phyloP scores from a whole-genome alignment of 257 asterid genomes.

The Echium plantagineum region DNA sequence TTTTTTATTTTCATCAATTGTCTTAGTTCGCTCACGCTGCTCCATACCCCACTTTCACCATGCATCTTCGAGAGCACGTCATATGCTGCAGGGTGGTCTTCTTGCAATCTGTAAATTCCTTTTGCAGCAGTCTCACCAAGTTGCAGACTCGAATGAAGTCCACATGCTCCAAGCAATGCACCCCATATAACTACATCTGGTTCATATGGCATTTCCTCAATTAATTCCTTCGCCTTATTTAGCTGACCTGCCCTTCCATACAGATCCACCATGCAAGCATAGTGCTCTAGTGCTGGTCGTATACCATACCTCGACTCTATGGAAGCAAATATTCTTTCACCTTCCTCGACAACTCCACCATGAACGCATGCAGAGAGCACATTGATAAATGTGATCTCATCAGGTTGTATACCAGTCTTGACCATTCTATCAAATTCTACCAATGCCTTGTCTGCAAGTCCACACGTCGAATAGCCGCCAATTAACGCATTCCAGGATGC shows the following conservation, averaged over 20 bases:
- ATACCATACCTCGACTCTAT: slow-evolving; percentile 32
- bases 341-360: slow-evolving; percentile 65
- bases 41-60: slow-evolving; percentile 36
- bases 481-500: slow-evolving; percentile 69
- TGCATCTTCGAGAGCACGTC: slow-evolving; percentile 39
- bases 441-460: slow-evolving; percentile 44
- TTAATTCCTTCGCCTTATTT: slow-evolving; percentile 44
- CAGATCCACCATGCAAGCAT: slow-evolving; percentile 72
- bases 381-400: slow-evolving; percentile 50
- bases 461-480: slow-evolving; percentile 66
- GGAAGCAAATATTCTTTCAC: slow-evolving; percentile 43
- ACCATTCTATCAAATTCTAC: slow-evolving; percentile 50
- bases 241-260: slow-evolving; percentile 66
- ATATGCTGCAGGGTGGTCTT: slow-evolving; percentile 58
- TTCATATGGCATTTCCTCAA: slow-evolving; percentile 56
- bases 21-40: slow-evolving; percentile 27
- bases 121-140: slow-evolving; percentile 50
- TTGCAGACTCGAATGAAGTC: slow-evolving; percentile 42
- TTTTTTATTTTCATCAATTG: slow-evolving; percentile 31
- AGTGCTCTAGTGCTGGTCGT: slow-evolving; percentile 50
- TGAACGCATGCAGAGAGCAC: slow-evolving; percentile 65
- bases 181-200: slow-evolving; percentile 79
- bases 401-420: slow-evolving; percentile 31
- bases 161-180: slow-evolving; percentile 63
- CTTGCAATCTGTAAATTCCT: slow-evolving; percentile 34